Evolutionary conservation across 2,329 filamentous ascomycete species (phyloP), one percentile per base, ranked within the genome.

Genomic region (Cordyceps fumosorosea): DNA sequence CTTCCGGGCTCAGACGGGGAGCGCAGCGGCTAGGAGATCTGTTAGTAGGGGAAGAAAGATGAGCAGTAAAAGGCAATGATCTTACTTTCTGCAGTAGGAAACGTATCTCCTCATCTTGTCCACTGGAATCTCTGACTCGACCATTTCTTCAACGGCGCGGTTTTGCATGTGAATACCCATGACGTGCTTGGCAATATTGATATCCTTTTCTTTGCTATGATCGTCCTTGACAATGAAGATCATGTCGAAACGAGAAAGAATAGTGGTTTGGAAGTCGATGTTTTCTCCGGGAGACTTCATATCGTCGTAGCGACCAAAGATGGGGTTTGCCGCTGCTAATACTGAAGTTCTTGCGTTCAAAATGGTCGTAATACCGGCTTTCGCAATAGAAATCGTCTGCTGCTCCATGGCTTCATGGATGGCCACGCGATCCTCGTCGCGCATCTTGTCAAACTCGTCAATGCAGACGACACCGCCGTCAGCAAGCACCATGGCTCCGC

Each of bases 371-470:
- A 99, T 99, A 69, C 95, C 95, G 0, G 95, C 95, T 78, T 99
- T 98, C 66, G 95, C 95, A 69, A 99, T 98, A 12, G 95, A 98
- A 64, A 99, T 99, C 0, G 95, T 99, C 76, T 99, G 95, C 78
- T 99, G 95, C 74, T 99, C 95, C 95, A 99, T 99, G 63, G 95
- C 95, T 83, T 99, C 95, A 81, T 99, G 95, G 67, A 99, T 99
- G 2, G 95, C 95, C 7, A 98, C 95, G 68, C 95, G 85, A 70
- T 99, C 95, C 75, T 99, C 95, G 72, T 99, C 95, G 65, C 95
- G 85, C 95, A 99, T 99, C 81, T 99, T 99, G 79, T 99, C 95
- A 72, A 99, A 99, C 77, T 99, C 95, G 72, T 99, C 95, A 69
- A 99, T 99, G 75, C 95, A 98, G 11, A 98, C 95, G 1, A 98